These are phyloP conservation scores for Exophiala oligosperma DNA, from an alignment of 2,329 filamentous ascomycete genomes.

Conservation along the genomic window DNA sequence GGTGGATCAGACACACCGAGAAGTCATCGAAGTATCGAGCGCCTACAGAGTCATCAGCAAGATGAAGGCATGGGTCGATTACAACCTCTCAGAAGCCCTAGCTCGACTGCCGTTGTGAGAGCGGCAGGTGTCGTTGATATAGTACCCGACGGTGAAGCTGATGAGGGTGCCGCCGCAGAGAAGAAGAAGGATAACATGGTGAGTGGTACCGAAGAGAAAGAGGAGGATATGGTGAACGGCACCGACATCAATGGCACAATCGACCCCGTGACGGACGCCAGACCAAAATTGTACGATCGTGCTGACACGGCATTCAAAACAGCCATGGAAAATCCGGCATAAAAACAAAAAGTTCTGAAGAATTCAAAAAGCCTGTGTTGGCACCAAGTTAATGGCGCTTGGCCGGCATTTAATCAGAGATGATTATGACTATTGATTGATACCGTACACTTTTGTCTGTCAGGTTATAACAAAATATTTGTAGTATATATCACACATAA, in stretches of 20 bases:
- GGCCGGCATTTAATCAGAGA: no score
- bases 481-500: no score
- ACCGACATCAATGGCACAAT: no score
- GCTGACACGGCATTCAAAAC: neutral
- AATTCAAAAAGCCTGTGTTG: no score
- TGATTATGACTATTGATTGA: no score
- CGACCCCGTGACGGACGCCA: no score
- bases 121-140: slow-evolving; percentile 25
- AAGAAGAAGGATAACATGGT: neutral
- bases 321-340: neutral
- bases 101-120: slow-evolving; percentile 25
- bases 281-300: neutral
- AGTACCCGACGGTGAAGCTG: slow-evolving; percentile 6
- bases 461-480: no score
- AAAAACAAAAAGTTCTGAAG: no score
- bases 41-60: slow-evolving; percentile 24
- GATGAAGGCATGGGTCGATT: slow-evolving; percentile 22
- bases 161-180: neutral
- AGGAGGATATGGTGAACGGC: neutral
- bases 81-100: slow-evolving; percentile 22
- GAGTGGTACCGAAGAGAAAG: neutral
- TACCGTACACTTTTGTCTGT: no score
- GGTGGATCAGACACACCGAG: slow-evolving; percentile 25
- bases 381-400: no score
- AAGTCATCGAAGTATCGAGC: slow-evolving; percentile 27